Base-by-base conservation (phyloP, 345 rosid species). In the Triadica sebifera region DNA sequence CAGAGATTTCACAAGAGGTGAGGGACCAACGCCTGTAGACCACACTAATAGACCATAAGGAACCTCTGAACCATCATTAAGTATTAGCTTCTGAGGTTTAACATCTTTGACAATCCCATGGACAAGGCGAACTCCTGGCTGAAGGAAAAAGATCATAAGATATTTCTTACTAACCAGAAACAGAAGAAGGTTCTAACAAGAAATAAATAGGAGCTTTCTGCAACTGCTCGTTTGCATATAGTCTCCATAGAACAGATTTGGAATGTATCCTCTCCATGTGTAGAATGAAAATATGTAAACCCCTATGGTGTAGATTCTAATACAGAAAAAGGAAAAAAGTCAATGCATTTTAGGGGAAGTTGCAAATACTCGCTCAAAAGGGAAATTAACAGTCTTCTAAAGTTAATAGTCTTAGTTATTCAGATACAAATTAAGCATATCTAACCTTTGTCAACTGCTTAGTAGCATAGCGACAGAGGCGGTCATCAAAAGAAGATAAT, bases 11-110 rank as follows among this genome's bases (percentile, higher is more conserved):
- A 91, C 88, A 58, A 94, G 84, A 70, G 88, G 25, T 56, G 97
- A 89, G 70, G 97, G 98, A 73, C 97, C 98, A 39, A 94, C 97
- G 68, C 97, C 98, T 5, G 97, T 92, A 51, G 98, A 92, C 98
- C 98, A 94, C 10, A 91, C 97, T 81, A 94, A 79, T 71, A 94
- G 81, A 49, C 98, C 98, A 39, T 91, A 91, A 1, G 97, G 98
- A 67, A 92, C 95, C 86, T 87, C 95, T 11, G 95, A 80, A 70
- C 91, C 95, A 80, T 94, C 95, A 51, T 73, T 87, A 63, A 94
- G 97, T 75, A 92, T 78, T 69, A 94, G 81, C 78, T 87, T 86
- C 79, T 81, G 84, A 71, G 95, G 89, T 80, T 91, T 64, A 67
- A 94, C 97, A 78, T 88, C 97, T 87, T 89, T 94, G 81, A 94